Evolutionary conservation across 805 yeast species (phyloP), one percentile per base, ranked within the genome.

Genomic region (Candida corydali): DNA sequence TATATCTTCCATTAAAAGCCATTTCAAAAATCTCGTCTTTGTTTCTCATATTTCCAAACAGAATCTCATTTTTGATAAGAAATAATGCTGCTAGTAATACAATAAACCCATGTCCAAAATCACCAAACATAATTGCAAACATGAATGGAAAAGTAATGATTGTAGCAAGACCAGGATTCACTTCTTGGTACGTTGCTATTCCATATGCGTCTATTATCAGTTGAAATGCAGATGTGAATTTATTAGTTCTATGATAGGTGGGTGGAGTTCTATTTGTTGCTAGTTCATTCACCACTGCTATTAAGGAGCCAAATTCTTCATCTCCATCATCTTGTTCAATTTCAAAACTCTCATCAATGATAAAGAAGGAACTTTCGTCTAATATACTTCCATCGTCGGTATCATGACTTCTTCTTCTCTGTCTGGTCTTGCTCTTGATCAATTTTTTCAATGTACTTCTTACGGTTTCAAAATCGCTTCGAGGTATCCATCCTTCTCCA

Each of bases 121-220:
- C 89, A 61, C 89, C 89, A 62, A 82, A 82, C 89, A 82, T 82
- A 43, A 82, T 78, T 12, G 89, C 87, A 61, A 82, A 82, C 86
- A 82, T 78, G 53, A 82, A 82, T 11, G 89, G 89, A 61, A 82
- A 82, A 0, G 89, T 82, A 12, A 81, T 78, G 27, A 81, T 71
- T 1, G 88, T 78, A 12, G 89, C 81, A 42, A 82, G 68, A 38
- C 86, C 87, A 8, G 89, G 85, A 50, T 82, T 82, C 8, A 82
- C 80, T 56, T 82, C 89, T 50, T 77, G 78, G 51, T 82, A 82
- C 16, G 85, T 78, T 8, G 87, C 86, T 38, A 80, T 72, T 50
- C 88, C 88, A 49, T 82, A 82, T n/a, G 86, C 83, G 55, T 82
- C 88, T 49, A 78, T 75, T 45, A 82, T 82, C 46, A 69, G 66